Evolutionary conservation across 2,329 filamentous ascomycete species (phyloP), one percentile per base, ranked within the genome.

Genomic region (Lecanicillium sp.): DNA sequence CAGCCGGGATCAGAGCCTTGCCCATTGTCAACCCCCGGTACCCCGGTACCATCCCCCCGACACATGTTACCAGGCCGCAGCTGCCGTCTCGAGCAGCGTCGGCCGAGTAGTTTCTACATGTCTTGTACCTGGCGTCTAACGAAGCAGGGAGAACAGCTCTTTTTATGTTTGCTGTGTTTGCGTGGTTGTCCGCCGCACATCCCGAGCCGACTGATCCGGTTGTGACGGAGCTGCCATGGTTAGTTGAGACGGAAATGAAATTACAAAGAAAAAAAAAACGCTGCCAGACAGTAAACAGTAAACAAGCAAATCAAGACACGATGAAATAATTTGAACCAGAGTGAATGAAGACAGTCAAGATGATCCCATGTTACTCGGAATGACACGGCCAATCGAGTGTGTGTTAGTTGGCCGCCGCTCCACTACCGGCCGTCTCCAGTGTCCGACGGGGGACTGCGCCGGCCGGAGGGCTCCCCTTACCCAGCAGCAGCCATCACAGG

Each of bases 341-440:
- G n/a, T n/a, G n/a, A n/a, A n/a, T n/a, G n/a, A n/a, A n/a, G n/a
- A n/a, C n/a, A n/a, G n/a, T n/a, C n/a, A n/a, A n/a, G n/a, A n/a
- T n/a, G n/a, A n/a, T n/a, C n/a, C n/a, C n/a, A n/a, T n/a, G n/a
- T 14, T 11, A 32, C 11, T 32, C 12, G 12, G 5, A 4, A 32
- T 11, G 33, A 20, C 19, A 19, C 17, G 11, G 24, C 26, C 9
- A 42, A 7, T 42, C 12, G 21, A 38, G 36, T 38, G 20, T 5
- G 9, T 17, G 38, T 10, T 26, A 29, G 24, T 15, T 32, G 17
- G 26, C 39, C 39, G 17, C 29, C 26, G 17, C 39, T 42, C 40
- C 29, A 43, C 40, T 43, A 19, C 19, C 44, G 36, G 44, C 44
- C 44, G 29, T 40, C 44, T 47, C 44, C 44, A 33, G 44, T 47